A percentile compares a stretch with the other conserved stretches of the same genome.
Conservation (phyloP, 805 yeast genomes). For the Yamadazyma tumulicola region DNA sequence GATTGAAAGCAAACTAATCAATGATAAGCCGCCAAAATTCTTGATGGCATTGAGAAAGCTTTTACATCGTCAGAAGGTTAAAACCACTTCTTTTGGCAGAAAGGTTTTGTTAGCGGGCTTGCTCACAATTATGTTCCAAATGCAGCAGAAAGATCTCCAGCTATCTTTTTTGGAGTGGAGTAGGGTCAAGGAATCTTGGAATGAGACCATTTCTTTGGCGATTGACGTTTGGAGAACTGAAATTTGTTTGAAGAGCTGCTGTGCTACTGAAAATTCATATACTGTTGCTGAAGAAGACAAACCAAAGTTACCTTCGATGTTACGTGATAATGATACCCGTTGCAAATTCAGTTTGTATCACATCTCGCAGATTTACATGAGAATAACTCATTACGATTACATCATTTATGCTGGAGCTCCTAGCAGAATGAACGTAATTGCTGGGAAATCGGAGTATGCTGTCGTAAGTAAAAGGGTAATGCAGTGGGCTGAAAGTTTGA, state of each 20-base stretch:
- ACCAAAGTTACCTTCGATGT: conserved; percentile 16
- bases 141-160: conserved; percentile 25
- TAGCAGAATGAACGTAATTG: conserved; percentile 48
- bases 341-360: conserved; percentile 26
- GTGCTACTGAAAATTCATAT: conserved; percentile 10
- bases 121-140: conserved; percentile 22
- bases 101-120: conserved; percentile 21
- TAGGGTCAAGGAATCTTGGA: conserved; percentile 23
- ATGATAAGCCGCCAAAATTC: conserved; percentile 20
- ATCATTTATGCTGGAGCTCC: conserved; percentile 31
- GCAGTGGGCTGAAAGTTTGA: conserved; percentile 47
- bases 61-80: conserved; percentile 18
- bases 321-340: conserved; percentile 18
- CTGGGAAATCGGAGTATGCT: conserved; percentile 49
- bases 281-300: conserved; percentile 10
- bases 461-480: conserved; percentile 47
- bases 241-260: conserved; percentile 18
- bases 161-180: conserved; percentile 22
- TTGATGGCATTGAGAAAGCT: conserved; percentile 20
- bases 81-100: conserved; percentile 21
- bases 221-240: conserved; percentile 28
- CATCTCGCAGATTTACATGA: conserved; percentile 24
- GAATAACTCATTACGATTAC: conserved; percentile 28
- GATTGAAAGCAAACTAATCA: conserved; percentile 11
- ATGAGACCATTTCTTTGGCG: conserved; percentile 23